phyloP scores from a whole-genome alignment of 106 monocot species.

The Phalaenopsis aphrodite region DNA sequence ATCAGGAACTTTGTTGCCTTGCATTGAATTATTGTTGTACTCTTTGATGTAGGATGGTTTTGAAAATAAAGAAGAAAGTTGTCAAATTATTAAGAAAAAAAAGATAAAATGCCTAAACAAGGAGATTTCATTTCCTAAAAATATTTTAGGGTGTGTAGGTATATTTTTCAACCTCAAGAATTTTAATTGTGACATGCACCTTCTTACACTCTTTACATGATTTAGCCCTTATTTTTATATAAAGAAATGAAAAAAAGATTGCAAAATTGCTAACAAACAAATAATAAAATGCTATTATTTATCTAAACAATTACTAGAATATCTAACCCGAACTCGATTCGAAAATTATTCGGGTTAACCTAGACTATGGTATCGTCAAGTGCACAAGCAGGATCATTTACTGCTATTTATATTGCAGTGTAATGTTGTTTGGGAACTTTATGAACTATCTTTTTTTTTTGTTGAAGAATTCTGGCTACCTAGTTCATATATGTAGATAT shows the following conservation, averaged over 20 bases:
- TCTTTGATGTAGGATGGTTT: neutral
- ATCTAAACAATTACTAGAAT: neutral
- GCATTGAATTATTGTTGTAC: conserved; percentile 2
- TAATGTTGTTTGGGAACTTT: neutral
- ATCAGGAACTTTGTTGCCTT: neutral
- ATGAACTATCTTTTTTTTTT: neutral
- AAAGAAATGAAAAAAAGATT: neutral
- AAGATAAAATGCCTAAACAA: neutral
- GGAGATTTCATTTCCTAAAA: neutral
- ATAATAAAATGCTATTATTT: neutral
- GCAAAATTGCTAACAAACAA: neutral
- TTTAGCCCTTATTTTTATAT: neutral
- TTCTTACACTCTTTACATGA: neutral
- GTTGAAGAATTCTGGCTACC: neutral
- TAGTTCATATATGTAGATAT: neutral
- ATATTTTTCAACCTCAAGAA: too few species aligned
- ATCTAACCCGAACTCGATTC: neutral
- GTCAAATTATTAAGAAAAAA: neutral
- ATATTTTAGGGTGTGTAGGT: neutral
- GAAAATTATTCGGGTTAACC: too few species aligned
- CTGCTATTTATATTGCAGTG: neutral
- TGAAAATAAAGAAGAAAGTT: neutral
- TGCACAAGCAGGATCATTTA: neutral
- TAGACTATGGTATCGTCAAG: too few species aligned
- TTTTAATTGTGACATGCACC: too few species aligned